Conservation (phyloP, 1,139 yeast species). For the Taiozyma sp. region DNA sequence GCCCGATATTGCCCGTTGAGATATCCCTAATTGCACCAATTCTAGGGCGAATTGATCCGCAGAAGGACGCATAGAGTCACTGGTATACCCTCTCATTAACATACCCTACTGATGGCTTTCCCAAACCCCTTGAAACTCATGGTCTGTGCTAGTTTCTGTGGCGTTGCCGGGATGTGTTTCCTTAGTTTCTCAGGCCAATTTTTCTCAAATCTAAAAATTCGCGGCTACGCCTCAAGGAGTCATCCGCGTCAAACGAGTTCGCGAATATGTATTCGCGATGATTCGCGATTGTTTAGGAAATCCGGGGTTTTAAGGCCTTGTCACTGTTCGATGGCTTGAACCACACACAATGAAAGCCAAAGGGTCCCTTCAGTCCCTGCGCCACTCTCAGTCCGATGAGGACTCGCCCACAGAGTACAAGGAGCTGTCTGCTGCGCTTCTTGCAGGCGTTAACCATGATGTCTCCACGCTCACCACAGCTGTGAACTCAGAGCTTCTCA, state of each 20-base stretch:
- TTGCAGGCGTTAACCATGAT: conserved; percentile 22
- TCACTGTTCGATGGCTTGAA: neutral
- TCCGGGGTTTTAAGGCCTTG: neutral
- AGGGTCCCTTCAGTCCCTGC: neutral
- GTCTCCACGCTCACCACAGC: conserved; percentile 18
- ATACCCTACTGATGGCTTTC: conserved; percentile 69
- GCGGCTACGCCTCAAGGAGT: neutral
- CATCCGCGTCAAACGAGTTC: neutral
- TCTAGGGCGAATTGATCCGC: neutral
- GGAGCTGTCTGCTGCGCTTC: neutral
- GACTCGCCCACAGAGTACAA: neutral
- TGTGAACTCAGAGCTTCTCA: conserved; percentile 8
- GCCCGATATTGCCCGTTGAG: neutral
- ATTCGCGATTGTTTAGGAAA: neutral
- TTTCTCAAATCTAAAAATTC: neutral
- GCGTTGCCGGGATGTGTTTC: neutral
- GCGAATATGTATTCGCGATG: neutral
- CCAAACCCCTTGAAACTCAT: conserved; percentile 96
- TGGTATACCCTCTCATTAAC: conserved; percentile 4
- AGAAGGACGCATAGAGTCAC: neutral
- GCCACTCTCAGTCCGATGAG: neutral
- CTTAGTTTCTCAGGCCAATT: neutral
- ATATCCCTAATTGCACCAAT: neutral
- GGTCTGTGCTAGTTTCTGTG: neutral
- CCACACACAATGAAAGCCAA: neutral